Evolutionary conservation across 164 flowering plant genomes (phyloP), one percentile per base, ranked within the genome.

Genomic region (Kingdonia uniflora): DNA sequence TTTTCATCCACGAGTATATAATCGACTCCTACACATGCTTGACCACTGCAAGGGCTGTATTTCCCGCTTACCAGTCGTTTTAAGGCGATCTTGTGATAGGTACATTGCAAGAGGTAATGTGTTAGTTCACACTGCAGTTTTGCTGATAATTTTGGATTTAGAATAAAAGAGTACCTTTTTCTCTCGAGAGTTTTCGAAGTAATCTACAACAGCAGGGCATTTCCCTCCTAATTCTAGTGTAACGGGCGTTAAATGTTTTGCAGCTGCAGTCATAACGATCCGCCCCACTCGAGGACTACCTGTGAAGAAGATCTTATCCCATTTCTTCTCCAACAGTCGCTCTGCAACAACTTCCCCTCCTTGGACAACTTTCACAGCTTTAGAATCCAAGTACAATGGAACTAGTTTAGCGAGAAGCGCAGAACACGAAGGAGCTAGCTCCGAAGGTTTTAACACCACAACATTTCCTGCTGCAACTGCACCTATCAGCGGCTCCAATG

Each of bases 291-390:
- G 61, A 21, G 77, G 62, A 73, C 89, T 84, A 81, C 97, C 97
- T 23, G 97, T 87, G 66, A 80, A 90, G 78, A 90, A 90, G 33
- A 90, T 90, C 68, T 90, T 87, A 72, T 90, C 95, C 95, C 95
- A 90, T 75, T 74, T 83, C 11, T 69, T 62, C 60, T 76, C 71
- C 43, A 90, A 57, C 10, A 90, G 73, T 41, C 42, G 47, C 17
- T 78, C 65, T 14, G 76, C 62, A 5, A 73, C 57, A 22, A 48
- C 63, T 26, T 58, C 24, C 29, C 83, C 96, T 20, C 95, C 97
- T 60, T 76, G 81, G 26, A 87, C 50, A 52, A 87, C 75, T 54
- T 66, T 77, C 26, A 90, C 57, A 49, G 91, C 92, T 57, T 70
- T 49, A 11, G 7, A 8, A 47, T 87, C 95, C 67, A 90, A 55